Percentiles rank a stretch among this genome's conserved stretches.
Conservation (phyloP, 768 basidiomycete species). For the Paxillus involutus region DNA sequence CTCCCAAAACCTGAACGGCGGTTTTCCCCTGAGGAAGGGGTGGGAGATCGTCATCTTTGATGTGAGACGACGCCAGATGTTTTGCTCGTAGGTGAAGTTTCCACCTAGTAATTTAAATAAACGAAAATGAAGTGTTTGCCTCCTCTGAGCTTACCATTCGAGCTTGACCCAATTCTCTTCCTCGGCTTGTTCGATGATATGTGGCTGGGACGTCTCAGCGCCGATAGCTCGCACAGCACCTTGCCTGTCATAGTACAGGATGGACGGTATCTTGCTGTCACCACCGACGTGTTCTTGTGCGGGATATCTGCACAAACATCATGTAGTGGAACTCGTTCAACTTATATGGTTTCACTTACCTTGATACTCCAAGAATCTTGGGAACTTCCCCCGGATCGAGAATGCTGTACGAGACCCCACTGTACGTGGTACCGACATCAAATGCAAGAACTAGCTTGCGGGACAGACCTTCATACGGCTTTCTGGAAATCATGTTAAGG, state of each 20-base stretch:
- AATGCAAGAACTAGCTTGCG: constrained; percentile 45
- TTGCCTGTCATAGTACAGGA: constrained; percentile 44
- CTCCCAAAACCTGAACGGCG: constrained; percentile 20
- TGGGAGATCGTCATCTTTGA: constrained; percentile 18
- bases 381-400: constrained; percentile 36
- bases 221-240: constrained; percentile 42
- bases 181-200: constrained; percentile 38
- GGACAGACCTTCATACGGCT: constrained; percentile 36
- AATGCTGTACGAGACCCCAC: constrained; percentile 38
- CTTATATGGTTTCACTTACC: constrained; percentile 8
- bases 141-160: too few relatives aligned
- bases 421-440: constrained; percentile 45
- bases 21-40: constrained; percentile 23
- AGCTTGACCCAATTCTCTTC: constrained; percentile 38
- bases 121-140: neutral
- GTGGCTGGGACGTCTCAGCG: constrained; percentile 39
- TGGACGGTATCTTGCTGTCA: constrained; percentile 48
- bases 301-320: constrained; percentile 37
- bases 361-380: constrained; percentile 26
- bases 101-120: constrained; percentile 21
- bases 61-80: constrained; percentile 20
- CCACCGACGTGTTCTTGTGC: constrained; percentile 45
- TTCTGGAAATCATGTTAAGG: constrained; percentile 23
- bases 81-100: constrained; percentile 37
- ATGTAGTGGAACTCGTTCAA: neutral